Base-by-base conservation (phyloP, 129 eudicot species). In the Lactuca saligna region DNA sequence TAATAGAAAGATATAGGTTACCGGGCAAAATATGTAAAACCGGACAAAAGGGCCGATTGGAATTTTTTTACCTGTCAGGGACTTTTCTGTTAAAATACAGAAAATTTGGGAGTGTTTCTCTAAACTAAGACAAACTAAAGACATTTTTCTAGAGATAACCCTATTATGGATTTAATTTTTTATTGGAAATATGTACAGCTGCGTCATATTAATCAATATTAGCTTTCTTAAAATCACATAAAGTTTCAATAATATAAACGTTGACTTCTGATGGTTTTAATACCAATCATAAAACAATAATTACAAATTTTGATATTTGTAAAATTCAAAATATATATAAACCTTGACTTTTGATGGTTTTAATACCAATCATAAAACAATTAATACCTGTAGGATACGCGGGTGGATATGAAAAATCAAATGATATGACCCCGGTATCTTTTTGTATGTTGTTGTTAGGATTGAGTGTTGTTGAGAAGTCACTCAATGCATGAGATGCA, bases 331-430 rank as follows among this genome's bases (percentile, higher is more conserved):
- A 20, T 20, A 46, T 46, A 20, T 20, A 46, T 46, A 11, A 12
- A 46, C 4, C n/a, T 46, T 46, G 51, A 46, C 15, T 10, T 10
- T 46, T 12, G n/a, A 10, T 46, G 15, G 12, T 3, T 46, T 46
- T 46, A 46, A 46, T 46, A 10, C 51, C 12, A 10, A 46, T 46
- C 51, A 46, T 25, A 50, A 39, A 11, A 20, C 44, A 15, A 14
- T 33, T 50, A 4, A 20, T 50, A 66, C 71, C 71, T 66, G 6
- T 9, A 66, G 49, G 61, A 35, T 66, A 66, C 14, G 61, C 44
- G 0, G n/a, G 35, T 50, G 60, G 71, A 50, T 58, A 42, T 32
- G 11, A 3, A 10, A 10, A 5, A 34, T 68, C 72, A 68, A 54
- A 68, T 16, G 35, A 10, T 34, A 68, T 12, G 20, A 1, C 8